Evolutionary conservation across 345 rosid species (phyloP).

Genomic region (Bruguiera sexangula): DNA sequence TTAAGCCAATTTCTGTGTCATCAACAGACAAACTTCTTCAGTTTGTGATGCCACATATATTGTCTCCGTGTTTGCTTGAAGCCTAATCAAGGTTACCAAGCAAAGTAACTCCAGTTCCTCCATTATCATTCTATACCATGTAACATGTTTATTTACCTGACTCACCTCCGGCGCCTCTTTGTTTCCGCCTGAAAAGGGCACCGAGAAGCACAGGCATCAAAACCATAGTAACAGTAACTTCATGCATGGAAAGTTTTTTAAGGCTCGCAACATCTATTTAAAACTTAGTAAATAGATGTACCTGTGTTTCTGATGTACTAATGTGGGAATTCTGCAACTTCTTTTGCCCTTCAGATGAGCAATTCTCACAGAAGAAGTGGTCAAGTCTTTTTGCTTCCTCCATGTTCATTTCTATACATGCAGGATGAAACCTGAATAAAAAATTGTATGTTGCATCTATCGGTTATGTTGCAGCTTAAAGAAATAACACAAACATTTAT

Average conservation of each 20-base stretch:
- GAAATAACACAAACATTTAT: neutral
- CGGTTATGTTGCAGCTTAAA: slow-evolving; percentile 7
- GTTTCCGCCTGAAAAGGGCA: slow-evolving; percentile 56
- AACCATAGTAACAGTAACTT: neutral
- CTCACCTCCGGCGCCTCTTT: slow-evolving; percentile 57
- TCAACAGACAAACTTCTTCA: slow-evolving; percentile 16
- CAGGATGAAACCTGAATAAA: slow-evolving; percentile 88
- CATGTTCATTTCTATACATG: slow-evolving; percentile 79
- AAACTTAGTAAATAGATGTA: slow-evolving; percentile 19
- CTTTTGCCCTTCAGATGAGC: slow-evolving; percentile 63
- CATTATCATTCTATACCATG: slow-evolving; percentile 10
- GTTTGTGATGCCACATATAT: slow-evolving; percentile 16
- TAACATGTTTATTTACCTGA: neutral
- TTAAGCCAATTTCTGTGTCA: slow-evolving; percentile 23
- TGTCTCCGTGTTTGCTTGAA: slow-evolving; percentile 26
- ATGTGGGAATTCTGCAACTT: slow-evolving; percentile 54
- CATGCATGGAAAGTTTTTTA: neutral
- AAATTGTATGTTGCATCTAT: slow-evolving; percentile 7
- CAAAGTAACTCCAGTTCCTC: slow-evolving; percentile 9
- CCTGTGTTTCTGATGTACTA: slow-evolving; percentile 58
- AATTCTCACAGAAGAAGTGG: slow-evolving; percentile 80
- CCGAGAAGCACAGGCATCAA: neutral
- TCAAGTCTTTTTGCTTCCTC: slow-evolving; percentile 81
- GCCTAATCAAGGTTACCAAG: slow-evolving; percentile 23
- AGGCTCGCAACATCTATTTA: neutral